Base-by-base conservation (phyloP, 768 basidiomycete species). In the Lactarius quietus region DNA sequence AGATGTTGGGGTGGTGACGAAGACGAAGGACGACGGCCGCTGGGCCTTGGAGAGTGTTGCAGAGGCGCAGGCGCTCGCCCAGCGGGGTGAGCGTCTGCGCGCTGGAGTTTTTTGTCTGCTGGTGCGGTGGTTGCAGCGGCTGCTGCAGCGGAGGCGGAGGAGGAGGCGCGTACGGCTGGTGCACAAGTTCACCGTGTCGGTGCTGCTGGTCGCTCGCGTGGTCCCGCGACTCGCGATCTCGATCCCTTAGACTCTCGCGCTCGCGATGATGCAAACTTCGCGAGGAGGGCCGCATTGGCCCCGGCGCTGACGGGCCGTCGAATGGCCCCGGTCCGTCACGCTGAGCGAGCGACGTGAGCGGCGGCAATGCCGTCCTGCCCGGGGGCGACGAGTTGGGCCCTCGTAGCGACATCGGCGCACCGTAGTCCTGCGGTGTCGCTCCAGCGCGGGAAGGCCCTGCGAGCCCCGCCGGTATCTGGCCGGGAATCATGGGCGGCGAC, bases 31-130 rank as follows among this genome's bases (percentile, higher is more conserved):
- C 39, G 69, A 29, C 33, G 64, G 54, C 67, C 67, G 69, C 69
- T 70, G 69, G 69, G 69, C 67, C 67, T 68, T 68, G 63, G 63
- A 33, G 69, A 60, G 35, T 15, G 55, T 45, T 54, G 59, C 54
- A 52, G 59, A 35, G 51, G 69, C 69, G 69, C 69, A 70, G 69
- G 63, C 69, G 67, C 64, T 70, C 69, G 69, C 69, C 69, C 69
- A 70, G 69, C 69, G 69, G 67, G 69, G 61, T 70, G 63, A 70
- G 61, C 61, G 69, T 70, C 69, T 70, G 69, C 69, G 69, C 69
- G 67, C 10, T 48, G 63, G 17, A 68, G 67, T 70, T 70, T 70
- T 70, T 70, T 68, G 66, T 59, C 65, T 66, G 65, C 48, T 58
- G 61, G 12, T 61, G 65, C 20, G 17, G 61, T 58, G 57, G 61